Conservation (phyloP, 2,329 filamentous ascomycete genomes). For the Volutella citrinella region DNA sequence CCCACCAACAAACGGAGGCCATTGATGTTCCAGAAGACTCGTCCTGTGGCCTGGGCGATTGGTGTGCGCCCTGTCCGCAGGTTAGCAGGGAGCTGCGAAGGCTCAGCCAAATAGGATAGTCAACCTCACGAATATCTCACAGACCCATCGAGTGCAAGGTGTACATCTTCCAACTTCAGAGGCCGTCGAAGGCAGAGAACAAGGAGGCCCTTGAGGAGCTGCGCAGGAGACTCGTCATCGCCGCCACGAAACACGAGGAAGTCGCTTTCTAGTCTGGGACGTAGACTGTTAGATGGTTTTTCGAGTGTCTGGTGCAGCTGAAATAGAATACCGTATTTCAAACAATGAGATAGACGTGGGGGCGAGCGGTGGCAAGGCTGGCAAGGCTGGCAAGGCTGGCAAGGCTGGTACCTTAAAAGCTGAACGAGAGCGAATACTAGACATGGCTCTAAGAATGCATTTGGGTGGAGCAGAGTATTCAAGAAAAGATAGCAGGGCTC, state of each 20-base stretch:
- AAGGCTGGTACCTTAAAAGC: too few relatives aligned
- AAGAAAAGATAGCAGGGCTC: too few relatives aligned
- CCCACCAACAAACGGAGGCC: slow-evolving; percentile 58
- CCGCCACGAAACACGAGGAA: slow-evolving; percentile 74
- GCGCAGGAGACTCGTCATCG: slow-evolving; percentile 70
- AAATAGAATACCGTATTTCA: slow-evolving; percentile 55
- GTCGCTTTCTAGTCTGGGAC: slow-evolving; percentile 66
- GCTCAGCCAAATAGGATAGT: slow-evolving; percentile 15
- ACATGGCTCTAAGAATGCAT: too few relatives aligned
- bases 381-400: too few relatives aligned
- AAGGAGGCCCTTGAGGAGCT: slow-evolving; percentile 68
- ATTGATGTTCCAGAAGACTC: slow-evolving; percentile 64
- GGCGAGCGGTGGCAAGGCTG: too few relatives aligned
- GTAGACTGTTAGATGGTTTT: slow-evolving; percentile 1
- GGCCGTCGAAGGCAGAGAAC: slow-evolving; percentile 69
- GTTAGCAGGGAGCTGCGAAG: background rate
- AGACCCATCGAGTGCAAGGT: slow-evolving; percentile 66
- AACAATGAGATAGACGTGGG: too few relatives aligned
- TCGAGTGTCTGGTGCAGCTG: background rate
- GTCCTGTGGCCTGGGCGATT: slow-evolving; percentile 52
- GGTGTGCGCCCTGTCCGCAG: slow-evolving; percentile 39
- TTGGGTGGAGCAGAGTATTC: too few relatives aligned
- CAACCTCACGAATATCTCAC: slow-evolving; percentile 63
- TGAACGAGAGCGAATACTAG: too few relatives aligned
- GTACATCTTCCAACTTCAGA: slow-evolving; percentile 68